Evolutionary conservation across 1,284 basidiomycete species (phyloP).

Genomic region (Fomitopsis schrenkii): DNA sequence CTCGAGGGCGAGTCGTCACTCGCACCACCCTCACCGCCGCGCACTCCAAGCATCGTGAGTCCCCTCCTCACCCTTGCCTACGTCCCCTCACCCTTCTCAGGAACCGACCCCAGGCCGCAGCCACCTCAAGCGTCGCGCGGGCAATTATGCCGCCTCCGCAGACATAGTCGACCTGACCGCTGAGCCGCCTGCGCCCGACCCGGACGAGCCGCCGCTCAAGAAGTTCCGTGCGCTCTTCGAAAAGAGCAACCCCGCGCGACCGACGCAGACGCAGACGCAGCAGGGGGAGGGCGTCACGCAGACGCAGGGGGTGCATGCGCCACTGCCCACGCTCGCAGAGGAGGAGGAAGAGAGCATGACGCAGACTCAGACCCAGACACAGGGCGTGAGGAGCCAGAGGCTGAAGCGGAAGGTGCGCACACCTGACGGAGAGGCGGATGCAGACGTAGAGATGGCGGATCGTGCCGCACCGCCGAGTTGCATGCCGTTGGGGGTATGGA

Average conservation of each 20-base stretch:
- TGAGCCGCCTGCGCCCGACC: constrained; percentile 25
- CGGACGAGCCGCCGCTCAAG: constrained; percentile 54
- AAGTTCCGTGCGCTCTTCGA: constrained; percentile 72
- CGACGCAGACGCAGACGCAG: constrained; percentile 3
- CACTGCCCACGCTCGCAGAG: constrained; percentile 9
- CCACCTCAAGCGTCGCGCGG: constrained; percentile 38
- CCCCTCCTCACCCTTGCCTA: neutral
- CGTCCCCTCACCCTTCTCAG: neutral
- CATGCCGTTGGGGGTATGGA: constrained; percentile 35
- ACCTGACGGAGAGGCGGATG: constrained; percentile 23
- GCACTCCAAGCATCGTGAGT: constrained; percentile 7
- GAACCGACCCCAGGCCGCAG: constrained; percentile 21
- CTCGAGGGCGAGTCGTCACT: constrained; percentile 3
- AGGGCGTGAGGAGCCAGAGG: constrained; percentile 14
- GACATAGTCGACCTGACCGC: constrained; percentile 15
- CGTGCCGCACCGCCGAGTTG: constrained; percentile 25
- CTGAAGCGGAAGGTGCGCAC: constrained; percentile 30
- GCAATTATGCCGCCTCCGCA: constrained; percentile 12
- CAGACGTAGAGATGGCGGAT: constrained; percentile 38
- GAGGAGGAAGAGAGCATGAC: constrained; percentile 18
- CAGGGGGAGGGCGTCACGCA: constrained; percentile 33
- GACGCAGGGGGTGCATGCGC: constrained; percentile 16
- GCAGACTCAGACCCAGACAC: constrained; percentile 1
- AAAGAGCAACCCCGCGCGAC: constrained; percentile 47
- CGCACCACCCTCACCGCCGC: neutral